Evolutionary conservation across 805 yeast species (phyloP), one percentile per base, ranked within the genome.

Genomic region (Myxozyma neglecta): DNA sequence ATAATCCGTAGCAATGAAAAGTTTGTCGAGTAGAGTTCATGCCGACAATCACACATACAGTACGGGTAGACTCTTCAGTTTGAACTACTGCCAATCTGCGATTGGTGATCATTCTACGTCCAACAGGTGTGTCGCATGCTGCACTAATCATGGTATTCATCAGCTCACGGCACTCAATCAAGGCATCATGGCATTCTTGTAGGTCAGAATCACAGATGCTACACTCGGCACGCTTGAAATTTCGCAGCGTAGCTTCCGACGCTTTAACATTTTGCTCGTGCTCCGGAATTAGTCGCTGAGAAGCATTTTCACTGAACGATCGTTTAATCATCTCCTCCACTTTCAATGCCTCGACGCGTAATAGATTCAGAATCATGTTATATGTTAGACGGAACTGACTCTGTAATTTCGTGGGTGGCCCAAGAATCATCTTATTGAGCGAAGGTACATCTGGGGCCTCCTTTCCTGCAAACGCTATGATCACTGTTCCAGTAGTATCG

Each of bases 281-380:
- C 66, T 91, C 96, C 0, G 97, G 97, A 56, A 90, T 76, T 68
- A 92, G 75, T 0, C 90, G 83, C 72, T 93, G 97, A 0, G 92
- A 81, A 0, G 92, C 80, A 70, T 94, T 92, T 72, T 94, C 99
- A 75, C 96, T 85, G 74, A 94, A 94, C 0, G 97, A 91, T 65
- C 93, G 89, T 72, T 92, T 93, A 70, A 94, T 93, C 96, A 94
- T 94, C 73, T 94, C 99, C 72, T 94, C 99, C n/a, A 94, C 98
- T 69, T 88, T 84, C 64, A 94, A 78, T 0, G 98, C 97, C 73
- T 94, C 99, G 60, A 94, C 91, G 72, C 99, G 83, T 67, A 94
- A 79, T 64, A 94, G 76, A 71, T 93, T 94, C 72, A 94, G 80
- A 68, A 92, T 93, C 98, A 94, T 94, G 69, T 89, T 92, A 74